Evolutionary conservation across 257 asterid genomes (phyloP).

Genomic region (Solanum pinnatisectum): DNA sequence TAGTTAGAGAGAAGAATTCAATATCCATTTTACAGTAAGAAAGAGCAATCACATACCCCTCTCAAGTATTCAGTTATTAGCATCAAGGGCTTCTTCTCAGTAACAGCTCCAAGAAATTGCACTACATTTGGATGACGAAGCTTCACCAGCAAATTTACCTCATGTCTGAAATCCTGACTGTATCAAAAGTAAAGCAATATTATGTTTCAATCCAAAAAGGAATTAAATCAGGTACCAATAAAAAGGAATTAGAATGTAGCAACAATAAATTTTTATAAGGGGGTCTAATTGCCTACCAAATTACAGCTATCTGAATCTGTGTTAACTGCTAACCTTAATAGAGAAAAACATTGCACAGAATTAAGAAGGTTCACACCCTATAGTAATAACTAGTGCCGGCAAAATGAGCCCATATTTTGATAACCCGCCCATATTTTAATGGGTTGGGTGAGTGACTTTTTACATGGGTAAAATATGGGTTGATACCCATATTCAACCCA

Average conservation of each 20-base stretch:
- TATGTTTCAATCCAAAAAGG: not conserved
- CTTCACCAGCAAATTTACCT: constrained; percentile 93
- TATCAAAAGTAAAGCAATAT: not conserved
- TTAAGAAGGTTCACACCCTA: not conserved
- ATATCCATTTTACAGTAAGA: not conserved
- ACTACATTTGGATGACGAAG: constrained; percentile 98
- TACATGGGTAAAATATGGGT: too few species aligned
- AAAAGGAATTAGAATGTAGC: not conserved
- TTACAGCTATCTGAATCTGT: not conserved
- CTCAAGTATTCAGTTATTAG: constrained; percentile 87
- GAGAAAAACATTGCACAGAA: not conserved
- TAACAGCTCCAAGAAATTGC: constrained; percentile 97
- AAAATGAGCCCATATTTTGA: too few species aligned
- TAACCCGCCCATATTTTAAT: too few species aligned
- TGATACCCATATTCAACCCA: too few species aligned
- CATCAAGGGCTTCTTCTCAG: constrained; percentile 91
- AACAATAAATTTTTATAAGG: not conserved
- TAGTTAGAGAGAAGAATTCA: not conserved
- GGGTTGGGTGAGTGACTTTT: too few species aligned
- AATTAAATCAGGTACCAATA: not conserved
- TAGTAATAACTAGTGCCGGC: not conserved
- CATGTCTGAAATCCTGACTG: constrained; percentile 99
- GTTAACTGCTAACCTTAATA: not conserved
- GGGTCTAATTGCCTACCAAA: not conserved
- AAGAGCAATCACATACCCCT: constrained; percentile 52